Evolutionary conservation across 495 filamentous ascomycete species (phyloP), one percentile per base, ranked within the genome.

Genomic region (Penicillium coffeae): DNA sequence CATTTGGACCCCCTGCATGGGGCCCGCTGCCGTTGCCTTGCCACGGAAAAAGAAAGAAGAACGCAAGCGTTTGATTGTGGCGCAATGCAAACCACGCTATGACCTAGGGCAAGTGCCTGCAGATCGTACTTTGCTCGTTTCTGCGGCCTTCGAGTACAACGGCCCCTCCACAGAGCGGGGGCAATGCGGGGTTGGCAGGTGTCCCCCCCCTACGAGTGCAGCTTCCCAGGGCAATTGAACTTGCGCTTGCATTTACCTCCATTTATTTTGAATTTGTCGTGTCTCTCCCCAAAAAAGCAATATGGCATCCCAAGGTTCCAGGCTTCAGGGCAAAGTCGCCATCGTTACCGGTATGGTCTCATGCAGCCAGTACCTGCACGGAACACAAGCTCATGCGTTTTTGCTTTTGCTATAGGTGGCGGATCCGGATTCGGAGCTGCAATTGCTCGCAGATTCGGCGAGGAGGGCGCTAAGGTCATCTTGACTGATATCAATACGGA

Each of bases 321-420:
- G 69, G 52, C 76, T 98, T 16, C 75, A 83, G 40, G 90, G 88
- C 68, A 98, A 96, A 72, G 95, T 95, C 69, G 88, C 88, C 64
- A 83, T 98, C 54, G 80, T 98, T 59, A 98, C 93, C 15, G 92
- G 92, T 63, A 52, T 37, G 25, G 10, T 30, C 25, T 13, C 35
- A 18, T 37, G 6, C 6, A 7, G 35, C 35, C 15, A 13, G 15
- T 37, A 18, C n/a, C n/a, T 14, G 35, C 35, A 18, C 6, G 25
- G 4, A 30, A 10, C 25, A 30, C 25, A 38, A 0, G 32, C 30
- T 20, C 7, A n/a, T 18, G 20, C 36, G 19, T 19, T 1, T 21
- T 39, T 9, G 5, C 15, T 21, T 12, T 8, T 14, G 21, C 3
- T 21, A 19, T 41, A 79, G 66, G 81, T 14, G 72, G 72, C 16